Conservation (phyloP, 352 stramenopile species). For the Globisporangium spiculum region DNA sequence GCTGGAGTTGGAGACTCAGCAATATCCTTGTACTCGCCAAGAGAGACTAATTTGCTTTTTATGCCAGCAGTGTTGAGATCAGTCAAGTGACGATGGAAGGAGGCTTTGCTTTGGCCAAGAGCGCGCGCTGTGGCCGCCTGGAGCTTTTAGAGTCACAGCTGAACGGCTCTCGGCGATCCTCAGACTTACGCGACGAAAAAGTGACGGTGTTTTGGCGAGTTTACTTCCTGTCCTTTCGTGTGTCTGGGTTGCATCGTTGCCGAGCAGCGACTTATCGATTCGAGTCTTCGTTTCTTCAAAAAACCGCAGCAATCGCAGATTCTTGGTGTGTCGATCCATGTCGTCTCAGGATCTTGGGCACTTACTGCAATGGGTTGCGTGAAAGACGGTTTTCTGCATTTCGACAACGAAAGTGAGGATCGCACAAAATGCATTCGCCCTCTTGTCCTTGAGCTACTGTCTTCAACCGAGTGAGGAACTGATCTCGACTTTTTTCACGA, state of each 20-base stretch:
- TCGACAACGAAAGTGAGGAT: neutral
- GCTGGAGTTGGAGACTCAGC: neutral
- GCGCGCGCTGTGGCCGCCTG: neutral
- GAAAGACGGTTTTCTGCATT: neutral
- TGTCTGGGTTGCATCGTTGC: neutral
- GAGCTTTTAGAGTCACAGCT: neutral
- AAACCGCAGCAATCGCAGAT: neutral
- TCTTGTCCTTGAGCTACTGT: neutral
- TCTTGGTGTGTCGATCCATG: neutral
- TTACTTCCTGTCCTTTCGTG: neutral
- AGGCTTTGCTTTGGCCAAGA: neutral
- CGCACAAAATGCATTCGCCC: neutral
- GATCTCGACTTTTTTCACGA: neutral
- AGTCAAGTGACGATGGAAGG: neutral
- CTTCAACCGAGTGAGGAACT: neutral
- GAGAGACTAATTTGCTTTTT: neutral
- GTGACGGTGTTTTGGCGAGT: neutral
- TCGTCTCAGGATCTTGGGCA: conserved; percentile 1
- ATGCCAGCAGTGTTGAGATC: neutral
- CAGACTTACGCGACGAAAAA: neutral
- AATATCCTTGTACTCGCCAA: neutral
- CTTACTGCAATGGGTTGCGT: neutral
- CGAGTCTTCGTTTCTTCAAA: neutral
- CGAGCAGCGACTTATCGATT: neutral
- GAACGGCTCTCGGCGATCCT: neutral